Evolutionary conservation across 257 asterid species (phyloP), one percentile per base, ranked within the genome.

Genomic region (Solanum phureja): DNA sequence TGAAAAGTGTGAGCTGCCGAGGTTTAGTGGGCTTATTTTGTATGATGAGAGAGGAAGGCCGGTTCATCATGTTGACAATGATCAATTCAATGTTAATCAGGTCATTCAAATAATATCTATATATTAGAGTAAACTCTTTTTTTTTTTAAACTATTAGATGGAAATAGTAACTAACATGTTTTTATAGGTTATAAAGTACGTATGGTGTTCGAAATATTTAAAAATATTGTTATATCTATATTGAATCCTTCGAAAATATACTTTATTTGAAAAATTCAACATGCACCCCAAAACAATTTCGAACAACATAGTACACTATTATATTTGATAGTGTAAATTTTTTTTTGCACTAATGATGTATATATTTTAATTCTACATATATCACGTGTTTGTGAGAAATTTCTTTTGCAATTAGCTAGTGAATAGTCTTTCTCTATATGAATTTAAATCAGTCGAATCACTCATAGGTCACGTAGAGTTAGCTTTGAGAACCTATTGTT

Each of bases 1-100:
- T 5, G 98, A 89, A n/a, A 95, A 94, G 90, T 95, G 98, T 89
- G 96, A 94, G 92, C 86, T 95, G 0, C 98, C 98, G 0, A 93
- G 98, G 87, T 95, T 94, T 33, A 95, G 98, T 91, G 98, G 98
- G 9, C 96, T 95, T 8, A 95, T 95, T 23, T 90, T 95, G 23
- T 95, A 95, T 91, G 98, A 95, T 86, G 94, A 92, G 35, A 94
- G 90, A 33, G 98, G 98, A 5, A 87, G 31, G 81, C 98, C 97
- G 3, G 88, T 93, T 83, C 93, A 88, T 87, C 92, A 91, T 6
- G 42, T 66, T 83, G 87, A 91, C 40, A 62, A 79, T n/a, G 90
- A 14, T 31, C 38, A 1, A 29, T 38, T 77, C 87, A 89, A 3
- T 8, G 0, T 16, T 44, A 27, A 84, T 8, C 94, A 89, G 96